phyloP scores from a whole-genome alignment of 2,329 filamentous ascomycete genomes.

The Fusarium musae region DNA sequence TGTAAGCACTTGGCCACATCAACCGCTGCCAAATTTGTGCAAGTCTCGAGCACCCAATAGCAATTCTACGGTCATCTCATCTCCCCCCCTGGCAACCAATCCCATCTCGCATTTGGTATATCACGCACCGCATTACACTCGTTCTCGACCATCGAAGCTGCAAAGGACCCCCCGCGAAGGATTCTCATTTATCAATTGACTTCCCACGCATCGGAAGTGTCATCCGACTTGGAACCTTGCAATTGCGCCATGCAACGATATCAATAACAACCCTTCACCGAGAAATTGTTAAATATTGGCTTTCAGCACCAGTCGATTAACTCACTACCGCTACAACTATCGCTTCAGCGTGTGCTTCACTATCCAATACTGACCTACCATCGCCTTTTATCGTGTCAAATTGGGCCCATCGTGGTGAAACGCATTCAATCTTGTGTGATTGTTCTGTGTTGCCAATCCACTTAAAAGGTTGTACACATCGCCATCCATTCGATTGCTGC shows the following conservation, averaged over 20 bases:
- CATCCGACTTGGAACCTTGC: background rate
- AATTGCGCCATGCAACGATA: conserved; percentile 24
- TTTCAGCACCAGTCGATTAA: background rate
- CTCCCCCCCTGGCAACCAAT: conserved; percentile 33
- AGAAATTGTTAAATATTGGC: conserved; percentile 16
- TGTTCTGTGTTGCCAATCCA: conserved; percentile 23
- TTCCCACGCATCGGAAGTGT: background rate
- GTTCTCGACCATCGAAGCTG: conserved; percentile 18
- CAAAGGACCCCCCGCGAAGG: conserved; percentile 5
- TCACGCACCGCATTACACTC: conserved; percentile 20
- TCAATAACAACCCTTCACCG: conserved; percentile 6
- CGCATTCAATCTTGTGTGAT: conserved; percentile 37
- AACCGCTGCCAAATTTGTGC: conserved; percentile 6
- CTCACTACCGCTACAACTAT: conserved; percentile 1
- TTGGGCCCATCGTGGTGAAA: conserved; percentile 43
- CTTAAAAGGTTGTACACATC: conserved; percentile 11
- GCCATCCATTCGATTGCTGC: background rate
- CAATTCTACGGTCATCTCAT: conserved; percentile 27
- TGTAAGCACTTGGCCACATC: conserved; percentile 4
- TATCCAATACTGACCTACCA: conserved; percentile 19
- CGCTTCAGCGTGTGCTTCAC: conserved; percentile 16
- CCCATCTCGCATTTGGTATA: conserved; percentile 19
- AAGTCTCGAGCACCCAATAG: conserved; percentile 2
- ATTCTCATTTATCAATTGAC: conserved; percentile 26
- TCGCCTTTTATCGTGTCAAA: conserved; percentile 12